Conservation (phyloP, 2,329 filamentous ascomycete genomes). For the Cercospora beticola region DNA sequence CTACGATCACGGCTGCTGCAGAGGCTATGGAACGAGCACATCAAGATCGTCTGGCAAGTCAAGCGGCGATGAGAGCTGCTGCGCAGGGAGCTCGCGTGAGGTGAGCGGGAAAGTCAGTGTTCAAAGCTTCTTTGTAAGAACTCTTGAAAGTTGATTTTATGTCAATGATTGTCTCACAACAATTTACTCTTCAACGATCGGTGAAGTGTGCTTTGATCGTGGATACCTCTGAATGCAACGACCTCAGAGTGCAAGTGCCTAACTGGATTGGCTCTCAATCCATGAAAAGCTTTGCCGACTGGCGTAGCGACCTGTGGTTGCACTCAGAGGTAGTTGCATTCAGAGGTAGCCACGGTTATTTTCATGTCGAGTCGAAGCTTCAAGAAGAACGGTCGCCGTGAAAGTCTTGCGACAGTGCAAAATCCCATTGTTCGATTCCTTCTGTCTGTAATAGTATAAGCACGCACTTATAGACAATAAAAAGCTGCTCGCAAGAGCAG, state of each 20-base stretch:
- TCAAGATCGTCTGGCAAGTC: background rate
- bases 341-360: no score
- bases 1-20: constrained; percentile 11
- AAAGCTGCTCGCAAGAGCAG: background rate
- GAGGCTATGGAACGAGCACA: constrained; percentile 5
- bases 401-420: no score
- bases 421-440: background rate
- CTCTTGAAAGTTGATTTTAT: background rate
- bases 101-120: background rate
- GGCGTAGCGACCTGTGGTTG: no score
- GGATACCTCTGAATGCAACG: no score
- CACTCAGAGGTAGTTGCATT: no score
- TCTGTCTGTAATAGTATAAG: background rate
- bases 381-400: no score
- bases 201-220: no score
- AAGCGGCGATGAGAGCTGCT: constrained; percentile 7
- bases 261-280: no score
- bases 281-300: no score
- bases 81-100: background rate
- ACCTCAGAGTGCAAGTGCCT: no score
- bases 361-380: no score
- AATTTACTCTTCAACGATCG: no score
- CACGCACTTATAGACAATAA: background rate
- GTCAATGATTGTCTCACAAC: background rate
- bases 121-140: background rate